Evolutionary conservation across 345 rosid species (phyloP), one percentile per base, ranked within the genome.

Genomic region (Pugionium dolabratum): DNA sequence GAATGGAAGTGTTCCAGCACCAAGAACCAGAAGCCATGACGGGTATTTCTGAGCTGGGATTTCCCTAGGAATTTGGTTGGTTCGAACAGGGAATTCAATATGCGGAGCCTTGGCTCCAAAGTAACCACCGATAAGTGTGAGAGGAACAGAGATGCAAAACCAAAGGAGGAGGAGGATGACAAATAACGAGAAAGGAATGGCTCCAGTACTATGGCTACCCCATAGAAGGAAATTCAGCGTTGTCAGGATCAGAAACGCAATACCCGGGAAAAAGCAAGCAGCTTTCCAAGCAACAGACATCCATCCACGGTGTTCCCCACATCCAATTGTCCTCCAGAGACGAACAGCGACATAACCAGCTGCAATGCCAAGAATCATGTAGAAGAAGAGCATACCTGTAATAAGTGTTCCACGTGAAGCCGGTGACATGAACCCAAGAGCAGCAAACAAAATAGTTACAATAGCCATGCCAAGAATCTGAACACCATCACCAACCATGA

Each of bases 371-470:
- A 86, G 87, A 33, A 86, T 69, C 86, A 86, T 70, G 83, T 80
- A 86, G 82, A 86, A 80, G 71, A 86, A 61, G 34, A 86, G 83
- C 92, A 86, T 86, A 52, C 92, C 92, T 50, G 85, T 84, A 9
- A 86, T 59, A 49, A 86, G 89, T 6, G 85, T 76, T 54, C 92
- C 92, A 35, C 92, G 89, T 26, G 89, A 86, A 59, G 92, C 92
- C 0, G 92, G 92, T 3, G 92, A 86, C 92, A 86, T 86, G 61
- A 86, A 86, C 60, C 92, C 92, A 58, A 86, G 89, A 45, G 92
- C 85, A 72, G 92, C 85, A 63, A 86, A 86, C 63, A 86, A 37
- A 29, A 86, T 78, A 6, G 92, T 86, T 34, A 84, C 92, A 64
- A 84, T 72, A 47, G 84, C 87, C 92, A 86, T 84, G 66, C 92